phyloP scores from a whole-genome alignment of 345 rosid genomes.

The Erysimum cheiranthoides region DNA sequence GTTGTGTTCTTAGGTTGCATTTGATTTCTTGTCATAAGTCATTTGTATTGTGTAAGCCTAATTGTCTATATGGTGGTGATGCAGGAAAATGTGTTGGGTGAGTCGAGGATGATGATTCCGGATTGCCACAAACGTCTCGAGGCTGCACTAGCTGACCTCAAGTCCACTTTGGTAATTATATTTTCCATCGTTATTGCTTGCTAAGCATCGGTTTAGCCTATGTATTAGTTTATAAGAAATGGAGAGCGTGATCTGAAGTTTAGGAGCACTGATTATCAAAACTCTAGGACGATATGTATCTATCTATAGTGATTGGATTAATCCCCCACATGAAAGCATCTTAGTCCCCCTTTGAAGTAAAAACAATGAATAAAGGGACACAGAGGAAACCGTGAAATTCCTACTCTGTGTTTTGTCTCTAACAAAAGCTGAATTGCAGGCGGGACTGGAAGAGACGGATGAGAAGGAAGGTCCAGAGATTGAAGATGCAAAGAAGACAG shows the following conservation, averaged over 20 bases:
- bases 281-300: background rate
- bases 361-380: background rate
- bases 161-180: constrained; percentile 69
- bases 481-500: constrained; percentile 71
- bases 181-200: background rate
- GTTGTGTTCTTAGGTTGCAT: background rate
- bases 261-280: constrained; percentile 4
- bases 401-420: constrained; percentile 14
- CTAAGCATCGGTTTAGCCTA: background rate
- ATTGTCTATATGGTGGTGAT: constrained; percentile 28
- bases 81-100: constrained; percentile 96
- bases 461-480: constrained; percentile 65
- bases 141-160: constrained; percentile 76
- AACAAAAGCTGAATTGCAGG: constrained; percentile 47
- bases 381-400: background rate
- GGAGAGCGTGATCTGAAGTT: background rate
- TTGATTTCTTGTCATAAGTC: background rate
- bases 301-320: constrained; percentile 6
- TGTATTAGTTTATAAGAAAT: background rate
- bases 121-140: constrained; percentile 89
- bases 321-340: background rate
- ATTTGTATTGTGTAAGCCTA: background rate
- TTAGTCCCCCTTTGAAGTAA: background rate
- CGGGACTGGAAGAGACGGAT: constrained; percentile 64
- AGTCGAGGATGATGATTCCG: constrained; percentile 98